phyloP scores from a whole-genome alignment of 202 grass and related monocot species.

The Eragrostis tef region DNA sequence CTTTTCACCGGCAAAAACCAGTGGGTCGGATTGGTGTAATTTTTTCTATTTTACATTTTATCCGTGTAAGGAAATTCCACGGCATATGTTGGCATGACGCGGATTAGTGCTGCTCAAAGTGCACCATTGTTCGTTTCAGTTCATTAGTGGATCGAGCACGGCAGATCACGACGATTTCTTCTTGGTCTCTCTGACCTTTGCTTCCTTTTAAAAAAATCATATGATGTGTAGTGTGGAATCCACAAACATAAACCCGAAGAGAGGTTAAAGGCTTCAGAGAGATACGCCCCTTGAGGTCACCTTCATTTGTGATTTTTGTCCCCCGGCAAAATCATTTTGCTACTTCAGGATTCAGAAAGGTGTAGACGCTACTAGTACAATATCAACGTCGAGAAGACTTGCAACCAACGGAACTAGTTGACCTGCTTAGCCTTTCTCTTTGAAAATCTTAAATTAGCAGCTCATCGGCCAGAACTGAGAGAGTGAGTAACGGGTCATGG shows the following conservation, averaged over 20 bases:
- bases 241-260: neutral
- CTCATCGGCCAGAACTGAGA: too few relatives aligned
- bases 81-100: neutral
- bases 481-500: too few relatives aligned
- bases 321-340: neutral
- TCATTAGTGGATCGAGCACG: neutral
- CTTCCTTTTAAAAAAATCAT: too few relatives aligned
- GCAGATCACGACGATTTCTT: neutral
- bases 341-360: neutral
- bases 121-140: neutral
- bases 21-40: neutral
- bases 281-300: neutral
- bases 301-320: neutral
- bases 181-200: neutral
- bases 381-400: too few relatives aligned
- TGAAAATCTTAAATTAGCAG: too few relatives aligned
- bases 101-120: neutral
- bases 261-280: neutral
- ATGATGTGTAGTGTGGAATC: neutral
- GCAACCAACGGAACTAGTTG: too few relatives aligned
- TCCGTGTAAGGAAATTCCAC: neutral
- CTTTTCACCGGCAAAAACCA: constrained; percentile 13
- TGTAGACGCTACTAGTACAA: too few relatives aligned
- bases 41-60: neutral
- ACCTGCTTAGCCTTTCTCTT: too few relatives aligned